phyloP scores from a whole-genome alignment of 2,329 filamentous ascomycete species.

The Tolypocladium inflatum region DNA sequence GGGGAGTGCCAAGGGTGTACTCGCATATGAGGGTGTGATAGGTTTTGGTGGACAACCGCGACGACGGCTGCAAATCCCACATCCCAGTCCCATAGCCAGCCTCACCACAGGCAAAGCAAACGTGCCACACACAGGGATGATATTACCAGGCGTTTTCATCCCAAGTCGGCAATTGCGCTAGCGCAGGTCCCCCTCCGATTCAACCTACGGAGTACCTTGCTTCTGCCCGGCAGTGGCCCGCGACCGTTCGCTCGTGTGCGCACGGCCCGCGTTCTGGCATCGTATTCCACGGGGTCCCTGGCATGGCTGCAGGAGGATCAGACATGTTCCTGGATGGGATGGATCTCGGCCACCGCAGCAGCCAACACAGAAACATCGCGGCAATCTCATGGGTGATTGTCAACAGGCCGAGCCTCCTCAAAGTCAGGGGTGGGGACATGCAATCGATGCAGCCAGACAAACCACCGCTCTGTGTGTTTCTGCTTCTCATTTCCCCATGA shows the following conservation, averaged over 20 bases:
- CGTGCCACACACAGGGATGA: background rate
- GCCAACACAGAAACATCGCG: background rate
- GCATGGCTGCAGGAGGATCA: constrained; percentile 3
- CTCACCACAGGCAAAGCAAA: background rate
- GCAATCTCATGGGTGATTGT: background rate
- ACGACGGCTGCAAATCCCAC: background rate
- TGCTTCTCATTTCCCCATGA: constrained; percentile 9
- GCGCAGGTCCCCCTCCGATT: constrained; percentile 1
- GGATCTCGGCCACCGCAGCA: background rate
- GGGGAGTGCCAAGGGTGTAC: background rate
- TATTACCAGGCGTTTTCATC: background rate
- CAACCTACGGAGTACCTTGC: background rate
- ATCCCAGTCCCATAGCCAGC: background rate
- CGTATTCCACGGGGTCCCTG: constrained; percentile 1
- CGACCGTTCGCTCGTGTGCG: background rate
- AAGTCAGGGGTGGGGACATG: background rate
- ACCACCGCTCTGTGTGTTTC: constrained; percentile 1
- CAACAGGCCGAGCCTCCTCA: background rate
- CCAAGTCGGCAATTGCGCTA: constrained; percentile 2
- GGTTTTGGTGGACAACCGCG: background rate
- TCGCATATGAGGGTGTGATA: background rate
- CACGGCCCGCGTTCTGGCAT: constrained; percentile 1
- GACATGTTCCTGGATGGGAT: constrained; percentile 4
- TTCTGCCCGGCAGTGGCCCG: background rate
- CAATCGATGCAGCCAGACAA: background rate